Evolutionary conservation across 768 basidiomycete genomes (phyloP).

Genomic region (Scleroderma bovista): DNA sequence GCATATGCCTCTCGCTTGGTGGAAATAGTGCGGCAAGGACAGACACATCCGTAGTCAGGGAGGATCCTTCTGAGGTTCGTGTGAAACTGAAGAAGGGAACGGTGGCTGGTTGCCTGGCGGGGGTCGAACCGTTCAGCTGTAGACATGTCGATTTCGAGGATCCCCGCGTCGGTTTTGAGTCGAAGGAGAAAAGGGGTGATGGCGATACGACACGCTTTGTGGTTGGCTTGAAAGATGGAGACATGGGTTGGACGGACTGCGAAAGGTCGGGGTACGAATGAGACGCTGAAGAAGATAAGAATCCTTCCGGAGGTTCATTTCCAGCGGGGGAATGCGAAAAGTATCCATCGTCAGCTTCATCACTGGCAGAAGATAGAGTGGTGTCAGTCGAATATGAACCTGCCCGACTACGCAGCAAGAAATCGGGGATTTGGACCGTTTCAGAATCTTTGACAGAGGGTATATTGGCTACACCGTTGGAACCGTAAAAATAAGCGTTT

Average conservation of each 20-base stretch:
- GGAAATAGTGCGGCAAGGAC: constrained; percentile 68
- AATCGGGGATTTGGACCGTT: constrained; percentile 13
- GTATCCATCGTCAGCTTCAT: constrained; percentile 44
- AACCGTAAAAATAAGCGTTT: neutral
- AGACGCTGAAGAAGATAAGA: constrained; percentile 32
- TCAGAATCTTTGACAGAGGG: constrained; percentile 7
- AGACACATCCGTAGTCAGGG: constrained; percentile 65
- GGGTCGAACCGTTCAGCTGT: constrained; percentile 8
- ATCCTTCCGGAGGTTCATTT: constrained; percentile 30
- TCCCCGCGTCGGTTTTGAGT: constrained; percentile 8
- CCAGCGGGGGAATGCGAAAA: constrained; percentile 52
- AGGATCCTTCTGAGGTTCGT: constrained; percentile 69
- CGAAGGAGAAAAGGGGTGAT: constrained; percentile 27
- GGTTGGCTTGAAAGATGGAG: constrained; percentile 31
- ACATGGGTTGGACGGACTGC: constrained; percentile 21
- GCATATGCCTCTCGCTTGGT: constrained; percentile 64
- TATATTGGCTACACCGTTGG: constrained; percentile 2
- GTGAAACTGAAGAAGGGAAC: constrained; percentile 82
- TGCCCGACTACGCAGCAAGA: constrained; percentile 18
- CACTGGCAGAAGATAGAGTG: constrained; percentile 22
- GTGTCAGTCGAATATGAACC: constrained; percentile 22
- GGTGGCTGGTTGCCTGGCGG: constrained; percentile 5
- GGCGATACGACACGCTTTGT: constrained; percentile 34
- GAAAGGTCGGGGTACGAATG: constrained; percentile 41
- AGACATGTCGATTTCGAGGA: constrained; percentile 4